A percentile compares a stretch with the other conserved stretches of the same genome.
Evolutionary conservation across 176 grass and related monocot genomes (phyloP).

Genomic region (Avena eriantha): DNA sequence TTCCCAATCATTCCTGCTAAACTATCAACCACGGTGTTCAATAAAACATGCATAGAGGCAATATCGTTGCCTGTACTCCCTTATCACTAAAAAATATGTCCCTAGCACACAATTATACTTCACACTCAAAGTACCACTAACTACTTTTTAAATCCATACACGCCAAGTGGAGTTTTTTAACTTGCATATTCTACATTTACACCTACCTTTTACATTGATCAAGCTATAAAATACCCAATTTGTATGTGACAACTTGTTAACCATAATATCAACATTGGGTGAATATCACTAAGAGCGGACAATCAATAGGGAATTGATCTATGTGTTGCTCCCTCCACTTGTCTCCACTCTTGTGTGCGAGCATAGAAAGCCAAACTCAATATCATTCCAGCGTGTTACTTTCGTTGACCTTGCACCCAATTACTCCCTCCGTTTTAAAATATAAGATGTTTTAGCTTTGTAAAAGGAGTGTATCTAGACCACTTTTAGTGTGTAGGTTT

Average conservation of each 20-base stretch:
- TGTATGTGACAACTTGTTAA: not conserved
- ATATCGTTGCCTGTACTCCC: not conserved
- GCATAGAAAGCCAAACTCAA: not conserved
- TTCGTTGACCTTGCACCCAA: not conserved
- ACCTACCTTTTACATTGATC: not conserved
- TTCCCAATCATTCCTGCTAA: not conserved
- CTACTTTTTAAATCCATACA: not conserved
- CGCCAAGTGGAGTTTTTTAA: not conserved
- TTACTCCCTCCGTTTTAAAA: no score
- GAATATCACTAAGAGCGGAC: not conserved
- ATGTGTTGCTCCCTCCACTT: not conserved
- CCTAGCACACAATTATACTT: not conserved
- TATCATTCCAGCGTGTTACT: not conserved
- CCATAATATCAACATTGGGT: not conserved
- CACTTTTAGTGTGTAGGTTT: no score
- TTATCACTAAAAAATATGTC: not conserved
- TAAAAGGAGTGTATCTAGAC: no score
- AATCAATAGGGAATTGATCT: not conserved
- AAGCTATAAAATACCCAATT: not conserved
- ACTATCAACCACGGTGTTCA: not conserved
- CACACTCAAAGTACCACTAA: not conserved
- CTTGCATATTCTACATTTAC: not conserved
- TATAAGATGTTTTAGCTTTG: no score
- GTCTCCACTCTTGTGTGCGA: not conserved
- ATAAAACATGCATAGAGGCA: not conserved